Base-by-base conservation (phyloP, 2,329 filamentous ascomycete genomes). In the Botrytis byssoidea region DNA sequence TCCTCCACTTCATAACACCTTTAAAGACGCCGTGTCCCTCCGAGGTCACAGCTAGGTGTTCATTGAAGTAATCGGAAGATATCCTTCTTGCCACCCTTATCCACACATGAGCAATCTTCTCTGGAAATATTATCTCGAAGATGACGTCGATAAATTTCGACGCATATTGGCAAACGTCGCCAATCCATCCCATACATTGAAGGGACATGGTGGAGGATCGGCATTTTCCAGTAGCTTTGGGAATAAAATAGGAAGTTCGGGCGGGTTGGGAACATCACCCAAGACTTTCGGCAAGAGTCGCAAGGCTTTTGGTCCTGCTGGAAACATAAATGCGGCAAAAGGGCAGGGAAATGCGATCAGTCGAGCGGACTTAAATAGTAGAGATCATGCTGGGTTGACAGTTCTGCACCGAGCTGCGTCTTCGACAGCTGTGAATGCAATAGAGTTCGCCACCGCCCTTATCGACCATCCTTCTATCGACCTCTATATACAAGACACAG, bases 121-220 rank as follows among this genome's bases (percentile, higher is more conserved):
- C 83, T 98, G 95, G 95, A 95, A 94, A 88, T 93, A 90, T 83
- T 98, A 95, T 83, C 92, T 97, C 87, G 92, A 98, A 90, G 93
- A 98, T 88, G 94, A 99, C 90, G 92, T 97, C 90, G 95, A 97
- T 83, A 90, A 86, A 82, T 98, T 99, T 88, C 92, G 93, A 85
- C 92, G 92, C 86, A 89, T 97, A 82, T 88, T 99, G 88, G 91
- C 91, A 81, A 90, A 89, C 83, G 87, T 91, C 84, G 86, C 87
- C 81, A 87, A 86, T 78, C 79, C 80, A 80, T 78, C 86, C 76
- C 88, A 85, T 74, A 81, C 85, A 74, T 83, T 87, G 80, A 89
- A 88, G 83, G 88, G 86, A 79, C 84, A 87, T 85, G 83, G 82
- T 70, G 80, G 79, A 74, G 81, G 80, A 73, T 79, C 57, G 80